Evolutionary conservation across 2,329 filamentous ascomycete genomes (phyloP).

Genomic region (Septoria linicola): DNA sequence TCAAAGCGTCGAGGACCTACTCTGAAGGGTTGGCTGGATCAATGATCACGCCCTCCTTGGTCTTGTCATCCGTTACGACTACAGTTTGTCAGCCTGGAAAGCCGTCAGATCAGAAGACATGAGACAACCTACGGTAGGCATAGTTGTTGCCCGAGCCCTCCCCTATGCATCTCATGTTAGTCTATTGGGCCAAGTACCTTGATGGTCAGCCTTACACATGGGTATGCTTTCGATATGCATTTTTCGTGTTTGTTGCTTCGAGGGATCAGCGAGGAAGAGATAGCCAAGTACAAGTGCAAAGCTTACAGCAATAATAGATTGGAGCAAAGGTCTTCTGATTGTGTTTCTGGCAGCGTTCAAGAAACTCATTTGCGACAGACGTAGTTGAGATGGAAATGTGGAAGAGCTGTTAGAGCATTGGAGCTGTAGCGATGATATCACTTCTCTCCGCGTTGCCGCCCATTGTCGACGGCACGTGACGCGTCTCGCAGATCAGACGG

Average conservation of each 20-base stretch:
- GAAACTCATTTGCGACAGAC: slow-evolving; percentile 6
- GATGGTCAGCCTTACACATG: slow-evolving; percentile 67
- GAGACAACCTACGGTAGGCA: slow-evolving; percentile 60
- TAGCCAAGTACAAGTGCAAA: slow-evolving; percentile 21
- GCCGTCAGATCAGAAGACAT: background rate
- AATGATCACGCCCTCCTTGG: slow-evolving; percentile 60
- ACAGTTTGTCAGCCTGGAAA: background rate
- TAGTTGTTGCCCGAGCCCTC: slow-evolving; percentile 78
- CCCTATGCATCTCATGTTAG: slow-evolving; percentile 52
- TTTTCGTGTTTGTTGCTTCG: slow-evolving; percentile 30
- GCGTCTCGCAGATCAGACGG: no score
- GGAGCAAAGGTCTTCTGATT: slow-evolving; percentile 5
- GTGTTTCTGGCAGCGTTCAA: slow-evolving; percentile 3
- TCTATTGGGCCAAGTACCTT: slow-evolving; percentile 23
- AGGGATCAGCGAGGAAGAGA: slow-evolving; percentile 27
- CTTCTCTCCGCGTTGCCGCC: background rate
- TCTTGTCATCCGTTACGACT: slow-evolving; percentile 51
- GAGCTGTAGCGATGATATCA: slow-evolving; percentile 10
- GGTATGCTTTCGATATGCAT: slow-evolving; percentile 90
- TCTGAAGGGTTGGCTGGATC: slow-evolving; percentile 78
- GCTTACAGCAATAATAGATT: slow-evolving; percentile 27
- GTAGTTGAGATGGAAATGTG: background rate
- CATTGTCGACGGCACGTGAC: no score
- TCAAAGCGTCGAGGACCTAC: slow-evolving; percentile 50
- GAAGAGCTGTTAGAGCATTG: background rate